Evolutionary conservation across 768 basidiomycete genomes (phyloP).

Genomic region (Leccinum fibrillosum): DNA sequence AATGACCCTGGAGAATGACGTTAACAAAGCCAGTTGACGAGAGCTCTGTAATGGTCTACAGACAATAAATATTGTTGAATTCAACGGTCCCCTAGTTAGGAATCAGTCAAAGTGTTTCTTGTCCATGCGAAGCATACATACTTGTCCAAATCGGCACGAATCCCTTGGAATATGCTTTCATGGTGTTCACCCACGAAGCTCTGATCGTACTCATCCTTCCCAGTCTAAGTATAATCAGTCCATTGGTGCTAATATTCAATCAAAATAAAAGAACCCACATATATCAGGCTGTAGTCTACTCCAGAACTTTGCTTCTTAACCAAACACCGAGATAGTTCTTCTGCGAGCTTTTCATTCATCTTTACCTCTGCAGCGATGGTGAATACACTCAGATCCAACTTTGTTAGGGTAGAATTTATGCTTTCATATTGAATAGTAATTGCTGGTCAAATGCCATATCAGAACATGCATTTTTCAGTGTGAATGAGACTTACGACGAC

Average conservation of each 20-base stretch:
- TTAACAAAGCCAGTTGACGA: not conserved
- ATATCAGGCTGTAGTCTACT: conserved; percentile 5
- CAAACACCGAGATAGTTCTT: not conserved
- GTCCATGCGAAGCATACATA: not conserved
- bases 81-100: conserved; percentile 46
- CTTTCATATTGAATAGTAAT: too few relatives aligned
- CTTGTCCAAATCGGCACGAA: conserved; percentile 10
- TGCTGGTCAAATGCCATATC: too few relatives aligned
- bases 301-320: not conserved
- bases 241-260: not conserved
- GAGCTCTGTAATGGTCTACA: conserved; percentile 12
- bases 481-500: conserved; percentile 24
- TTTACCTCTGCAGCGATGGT: conserved; percentile 7
- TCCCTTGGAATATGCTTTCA: conserved; percentile 2
- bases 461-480: too few relatives aligned
- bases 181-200: not conserved
- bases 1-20: not conserved
- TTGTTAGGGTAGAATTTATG: conserved; percentile 32
- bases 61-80: conserved; percentile 79
- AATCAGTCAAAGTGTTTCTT: not conserved
- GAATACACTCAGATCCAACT: conserved; percentile 19
- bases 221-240: not conserved
- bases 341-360: not conserved
- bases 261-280: not conserved
- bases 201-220: conserved; percentile 7